A percentile compares a stretch with the other conserved stretches of the same genome.
phyloP scores from a whole-genome alignment of 495 filamentous ascomycete species.

The Astrothelium subdiscretum region DNA sequence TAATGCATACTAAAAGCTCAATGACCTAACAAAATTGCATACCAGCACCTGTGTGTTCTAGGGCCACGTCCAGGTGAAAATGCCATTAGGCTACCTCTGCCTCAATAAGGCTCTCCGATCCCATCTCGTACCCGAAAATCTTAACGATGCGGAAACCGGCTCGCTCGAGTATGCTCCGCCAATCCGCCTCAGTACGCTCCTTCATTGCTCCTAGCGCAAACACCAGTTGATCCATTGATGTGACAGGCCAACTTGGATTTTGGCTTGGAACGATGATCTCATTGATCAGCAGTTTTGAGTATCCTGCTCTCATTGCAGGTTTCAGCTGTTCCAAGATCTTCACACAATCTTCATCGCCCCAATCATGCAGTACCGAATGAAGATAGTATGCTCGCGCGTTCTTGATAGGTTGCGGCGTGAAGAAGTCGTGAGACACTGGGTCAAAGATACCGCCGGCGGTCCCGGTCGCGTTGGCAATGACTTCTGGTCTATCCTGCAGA shows the following conservation, averaged over 20 bases:
- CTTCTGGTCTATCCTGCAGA: conserved; percentile 36
- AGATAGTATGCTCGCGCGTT: conserved; percentile 29
- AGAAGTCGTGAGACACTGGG: conserved; percentile 33
- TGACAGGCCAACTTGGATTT: conserved; percentile 30
- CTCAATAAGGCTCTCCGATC: conserved; percentile 4
- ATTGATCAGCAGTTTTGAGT: conserved; percentile 39
- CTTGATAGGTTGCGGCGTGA: conserved; percentile 39
- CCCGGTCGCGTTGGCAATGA: conserved; percentile 24
- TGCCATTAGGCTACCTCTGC: no score
- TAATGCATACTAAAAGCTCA: no score
- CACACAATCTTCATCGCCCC: conserved; percentile 2
- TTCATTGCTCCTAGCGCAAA: conserved; percentile 25
- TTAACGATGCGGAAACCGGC: conserved; percentile 5
- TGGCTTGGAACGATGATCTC: conserved; percentile 39
- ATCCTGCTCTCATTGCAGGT: conserved; percentile 36
- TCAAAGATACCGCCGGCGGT: not conserved
- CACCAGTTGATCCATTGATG: conserved; percentile 39
- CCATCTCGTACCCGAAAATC: not conserved
- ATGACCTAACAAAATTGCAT: no score
- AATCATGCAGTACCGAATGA: conserved; percentile 11
- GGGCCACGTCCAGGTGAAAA: no score
- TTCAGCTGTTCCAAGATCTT: conserved; percentile 5
- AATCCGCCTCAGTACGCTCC: conserved; percentile 32
- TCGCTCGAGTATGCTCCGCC: conserved; percentile 25
- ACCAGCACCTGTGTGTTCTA: no score